A percentile compares a stretch with the other conserved stretches of the same genome.
phyloP scores from a whole-genome alignment of 306 rosid genomes.

The Lagenaria siceraria region DNA sequence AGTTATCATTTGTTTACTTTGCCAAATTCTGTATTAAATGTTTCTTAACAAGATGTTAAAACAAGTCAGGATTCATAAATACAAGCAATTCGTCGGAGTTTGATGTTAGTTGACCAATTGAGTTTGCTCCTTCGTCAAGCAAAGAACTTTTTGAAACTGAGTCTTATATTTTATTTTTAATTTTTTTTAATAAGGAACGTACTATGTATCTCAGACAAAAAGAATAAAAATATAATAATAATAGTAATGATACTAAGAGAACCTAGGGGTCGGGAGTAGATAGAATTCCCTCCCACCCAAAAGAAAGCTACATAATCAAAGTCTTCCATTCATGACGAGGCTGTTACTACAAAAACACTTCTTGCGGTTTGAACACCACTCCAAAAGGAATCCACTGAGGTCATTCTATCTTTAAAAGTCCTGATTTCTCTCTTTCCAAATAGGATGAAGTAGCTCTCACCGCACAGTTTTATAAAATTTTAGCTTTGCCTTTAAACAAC shows the following conservation, averaged over 20 bases:
- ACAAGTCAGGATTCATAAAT: background rate
- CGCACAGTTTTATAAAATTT: background rate
- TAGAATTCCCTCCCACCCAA: background rate
- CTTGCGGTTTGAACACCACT: background rate
- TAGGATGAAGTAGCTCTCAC: background rate
- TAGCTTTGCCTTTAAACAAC: background rate
- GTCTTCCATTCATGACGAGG: background rate
- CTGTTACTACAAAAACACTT: too few relatives aligned
- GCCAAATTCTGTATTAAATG: background rate
- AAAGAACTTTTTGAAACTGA: background rate
- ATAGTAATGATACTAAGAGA: background rate
- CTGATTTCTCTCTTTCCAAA: too few relatives aligned
- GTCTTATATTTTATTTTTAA: too few relatives aligned
- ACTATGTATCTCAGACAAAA: background rate
- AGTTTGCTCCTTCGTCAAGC: background rate
- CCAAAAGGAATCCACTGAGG: background rate
- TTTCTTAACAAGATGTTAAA: background rate
- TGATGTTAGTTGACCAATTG: background rate
- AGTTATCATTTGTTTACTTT: background rate
- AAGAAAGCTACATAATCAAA: background rate
- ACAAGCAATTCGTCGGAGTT: background rate
- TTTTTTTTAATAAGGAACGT: too few relatives aligned
- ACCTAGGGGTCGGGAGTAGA: background rate
- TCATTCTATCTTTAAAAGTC: background rate
- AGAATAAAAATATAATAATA: too few relatives aligned